phyloP scores from a whole-genome alignment of 1,284 basidiomycete genomes.

The Pyrrhoderma noxium region DNA sequence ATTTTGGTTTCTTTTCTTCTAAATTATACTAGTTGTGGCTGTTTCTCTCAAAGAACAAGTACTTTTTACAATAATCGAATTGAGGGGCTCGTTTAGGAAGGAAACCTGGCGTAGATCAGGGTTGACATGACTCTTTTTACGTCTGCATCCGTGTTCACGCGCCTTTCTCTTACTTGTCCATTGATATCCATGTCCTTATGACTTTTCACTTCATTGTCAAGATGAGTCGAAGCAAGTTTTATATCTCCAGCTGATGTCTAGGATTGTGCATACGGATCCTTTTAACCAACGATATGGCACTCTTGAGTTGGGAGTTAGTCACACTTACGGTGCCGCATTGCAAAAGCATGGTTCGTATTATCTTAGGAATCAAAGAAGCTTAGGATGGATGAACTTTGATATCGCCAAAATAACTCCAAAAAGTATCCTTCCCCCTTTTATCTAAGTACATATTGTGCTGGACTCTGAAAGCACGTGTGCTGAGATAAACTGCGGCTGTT shows the following conservation, averaged over 20 bases:
- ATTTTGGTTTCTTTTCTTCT: neutral
- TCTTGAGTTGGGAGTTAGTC: neutral
- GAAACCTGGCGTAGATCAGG: too few species aligned
- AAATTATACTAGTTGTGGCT: neutral
- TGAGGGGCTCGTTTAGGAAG: too few species aligned
- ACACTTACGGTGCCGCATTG: constrained; percentile 13
- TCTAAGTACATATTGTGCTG: too few species aligned
- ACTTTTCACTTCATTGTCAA: neutral
- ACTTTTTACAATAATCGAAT: too few species aligned
- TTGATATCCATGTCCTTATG: too few species aligned
- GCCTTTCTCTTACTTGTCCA: neutral
- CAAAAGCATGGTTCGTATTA: constrained; percentile 11
- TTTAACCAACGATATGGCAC: neutral
- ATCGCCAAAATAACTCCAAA: too few species aligned
- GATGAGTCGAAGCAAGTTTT: neutral
- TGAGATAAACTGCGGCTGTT: too few species aligned
- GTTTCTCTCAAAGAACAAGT: neutral
- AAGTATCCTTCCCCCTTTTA: too few species aligned
- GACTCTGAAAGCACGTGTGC: too few species aligned
- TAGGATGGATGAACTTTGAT: too few species aligned
- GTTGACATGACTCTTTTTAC: too few species aligned
- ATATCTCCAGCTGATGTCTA: neutral
- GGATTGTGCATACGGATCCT: neutral
- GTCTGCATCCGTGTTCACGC: neutral
- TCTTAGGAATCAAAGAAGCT: too few species aligned